Evolutionary conservation across 495 filamentous ascomycete species (phyloP).

Genomic region (Tricharina praecox): DNA sequence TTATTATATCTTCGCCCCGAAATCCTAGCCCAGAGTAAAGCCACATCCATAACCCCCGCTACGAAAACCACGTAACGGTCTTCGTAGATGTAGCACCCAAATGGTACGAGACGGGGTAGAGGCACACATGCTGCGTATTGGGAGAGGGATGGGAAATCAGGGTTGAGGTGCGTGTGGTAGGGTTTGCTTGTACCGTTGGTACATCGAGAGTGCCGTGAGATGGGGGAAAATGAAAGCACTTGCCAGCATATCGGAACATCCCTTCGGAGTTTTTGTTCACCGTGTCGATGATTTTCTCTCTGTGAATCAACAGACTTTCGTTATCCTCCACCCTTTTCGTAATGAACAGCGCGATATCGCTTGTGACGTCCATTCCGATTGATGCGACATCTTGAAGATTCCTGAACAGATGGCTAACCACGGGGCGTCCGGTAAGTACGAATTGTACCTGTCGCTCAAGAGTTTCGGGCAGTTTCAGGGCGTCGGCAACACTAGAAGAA

Average conservation of each 20-base stretch:
- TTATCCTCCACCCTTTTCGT: background rate
- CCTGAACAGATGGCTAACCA: background rate
- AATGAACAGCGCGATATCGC: constrained; percentile 2
- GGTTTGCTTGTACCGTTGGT: too few species aligned
- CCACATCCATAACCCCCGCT: too few species aligned
- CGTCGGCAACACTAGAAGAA: background rate
- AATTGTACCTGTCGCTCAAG: background rate
- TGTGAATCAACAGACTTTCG: background rate
- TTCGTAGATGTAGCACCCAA: too few species aligned
- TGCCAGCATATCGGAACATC: constrained; percentile 12
- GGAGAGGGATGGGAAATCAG: too few species aligned
- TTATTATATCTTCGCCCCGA: too few species aligned
- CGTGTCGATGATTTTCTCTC: constrained; percentile 3
- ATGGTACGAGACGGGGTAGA: too few species aligned
- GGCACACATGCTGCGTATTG: too few species aligned
- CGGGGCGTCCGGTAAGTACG: constrained; percentile 3
- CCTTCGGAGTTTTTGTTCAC: constrained; percentile 1
- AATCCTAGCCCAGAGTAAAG: too few species aligned
- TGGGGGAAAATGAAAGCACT: constrained; percentile 1
- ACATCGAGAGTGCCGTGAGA: too few species aligned
- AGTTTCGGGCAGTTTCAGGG: background rate
- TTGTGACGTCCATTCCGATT: constrained; percentile 1
- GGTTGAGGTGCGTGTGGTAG: too few species aligned
- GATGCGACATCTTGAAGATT: background rate
- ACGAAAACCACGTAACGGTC: too few species aligned